Conservation (phyloP, 1,284 basidiomycete species). For the Coniferiporia sulphurascens region DNA sequence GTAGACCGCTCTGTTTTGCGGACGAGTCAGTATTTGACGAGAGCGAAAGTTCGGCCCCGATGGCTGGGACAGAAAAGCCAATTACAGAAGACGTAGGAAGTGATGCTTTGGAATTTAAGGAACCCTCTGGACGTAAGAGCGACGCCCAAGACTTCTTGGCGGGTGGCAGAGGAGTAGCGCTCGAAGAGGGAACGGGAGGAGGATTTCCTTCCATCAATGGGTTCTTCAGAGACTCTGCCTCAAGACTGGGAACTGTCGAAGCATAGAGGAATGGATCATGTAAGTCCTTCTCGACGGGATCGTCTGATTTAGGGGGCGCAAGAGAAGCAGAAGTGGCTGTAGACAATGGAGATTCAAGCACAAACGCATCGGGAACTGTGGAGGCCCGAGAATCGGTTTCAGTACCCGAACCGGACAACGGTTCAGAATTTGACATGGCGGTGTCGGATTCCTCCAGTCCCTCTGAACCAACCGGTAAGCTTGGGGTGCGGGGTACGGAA, state of each 20-base stretch:
- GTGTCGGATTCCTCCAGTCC: background rate
- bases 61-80: slow-evolving; percentile 61
- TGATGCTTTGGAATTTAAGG: slow-evolving; percentile 37
- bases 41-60: slow-evolving; percentile 23
- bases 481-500: background rate
- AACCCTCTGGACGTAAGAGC: slow-evolving; percentile 46
- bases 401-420: slow-evolving; percentile 26
- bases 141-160: slow-evolving; percentile 75
- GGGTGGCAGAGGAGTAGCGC: slow-evolving; percentile 31
- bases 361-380: slow-evolving; percentile 40
- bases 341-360: slow-evolving; percentile 55
- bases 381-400: slow-evolving; percentile 38
- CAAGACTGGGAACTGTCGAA: slow-evolving; percentile 11
- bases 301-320: slow-evolving; percentile 18
- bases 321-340: slow-evolving; percentile 54
- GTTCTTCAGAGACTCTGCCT: slow-evolving; percentile 6
- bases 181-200: slow-evolving; percentile 23
- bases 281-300: slow-evolving; percentile 13
- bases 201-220: slow-evolving; percentile 24
- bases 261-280: slow-evolving; percentile 8
- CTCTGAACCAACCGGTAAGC: background rate
- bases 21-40: slow-evolving; percentile 27
- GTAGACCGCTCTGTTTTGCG: slow-evolving; percentile 45
- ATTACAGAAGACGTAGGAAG: slow-evolving; percentile 62
- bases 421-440: background rate